A percentile compares a stretch with the other conserved stretches of the same genome.
Conservation (phyloP, 2,329 filamentous ascomycete species). For the Pyricularia sp. region DNA sequence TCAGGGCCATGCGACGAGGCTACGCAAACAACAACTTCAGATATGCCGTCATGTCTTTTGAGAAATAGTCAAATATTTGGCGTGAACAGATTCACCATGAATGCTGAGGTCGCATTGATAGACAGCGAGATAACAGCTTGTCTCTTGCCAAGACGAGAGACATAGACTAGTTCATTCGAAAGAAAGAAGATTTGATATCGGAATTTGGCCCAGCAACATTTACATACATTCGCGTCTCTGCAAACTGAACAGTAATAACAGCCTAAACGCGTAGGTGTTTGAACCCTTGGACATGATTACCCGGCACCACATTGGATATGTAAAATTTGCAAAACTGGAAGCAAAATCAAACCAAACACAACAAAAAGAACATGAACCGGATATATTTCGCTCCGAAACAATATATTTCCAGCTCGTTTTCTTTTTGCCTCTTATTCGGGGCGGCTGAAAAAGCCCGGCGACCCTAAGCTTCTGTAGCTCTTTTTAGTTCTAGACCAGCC, state of each 20-base stretch:
- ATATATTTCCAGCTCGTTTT: not conserved
- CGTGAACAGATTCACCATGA: not conserved
- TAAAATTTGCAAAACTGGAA: not conserved
- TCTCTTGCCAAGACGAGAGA: not conserved
- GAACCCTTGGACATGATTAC: not conserved
- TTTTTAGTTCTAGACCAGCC: not conserved
- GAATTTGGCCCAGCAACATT: not conserved
- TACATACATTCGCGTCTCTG: not conserved
- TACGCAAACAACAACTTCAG: slow-evolving; percentile 45
- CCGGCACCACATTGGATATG: not conserved
- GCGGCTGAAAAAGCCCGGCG: not conserved
- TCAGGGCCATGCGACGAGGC: slow-evolving; percentile 46
- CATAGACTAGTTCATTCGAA: not conserved
- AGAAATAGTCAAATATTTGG: slow-evolving; percentile 20
- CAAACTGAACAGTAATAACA: not conserved
- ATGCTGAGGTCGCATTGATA: not conserved
- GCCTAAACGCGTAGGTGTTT: not conserved
- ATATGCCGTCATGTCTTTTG: slow-evolving; percentile 45
- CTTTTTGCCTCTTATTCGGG: not conserved
- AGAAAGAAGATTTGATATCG: not conserved
- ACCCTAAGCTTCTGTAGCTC: not conserved
- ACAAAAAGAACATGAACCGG: not conserved
- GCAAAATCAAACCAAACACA: not conserved
- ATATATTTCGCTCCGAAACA: not conserved
- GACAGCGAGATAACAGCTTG: not conserved